Base-by-base conservation (phyloP, 768 basidiomycete genomes). In the Hygrocybe coccinea region DNA sequence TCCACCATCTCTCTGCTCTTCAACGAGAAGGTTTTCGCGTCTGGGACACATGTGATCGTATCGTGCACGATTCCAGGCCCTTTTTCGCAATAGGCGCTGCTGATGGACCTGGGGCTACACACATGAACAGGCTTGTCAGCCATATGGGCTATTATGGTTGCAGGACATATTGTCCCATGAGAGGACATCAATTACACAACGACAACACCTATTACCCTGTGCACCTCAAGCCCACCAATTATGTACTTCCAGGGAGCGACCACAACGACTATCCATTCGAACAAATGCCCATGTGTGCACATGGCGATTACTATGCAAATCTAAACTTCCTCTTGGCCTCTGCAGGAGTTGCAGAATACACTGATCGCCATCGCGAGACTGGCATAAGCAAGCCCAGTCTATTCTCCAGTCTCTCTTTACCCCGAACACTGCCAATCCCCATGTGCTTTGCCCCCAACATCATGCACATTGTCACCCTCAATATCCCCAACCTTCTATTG, bases 401-500 rank as follows among this genome's bases (percentile, higher is more conserved):
- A 10, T 68, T 79, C 22, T 62, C 62, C n/a, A 73, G 72, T 1
- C 60, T 80, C 10, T 17, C 21, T 78, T 77, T 59, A 57, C 64
- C 0, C 63, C 69, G 22, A 70, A 65, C 25, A 71, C 69, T 0
- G 79, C 78, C 49, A 62, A 65, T 0, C 36, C 71, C 45, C 14
- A 21, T 14, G n/a, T 46, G 45, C 22, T 46, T 21, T 46, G 45
- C 15, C 34, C 9, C 29, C 1, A 76, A 81, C 55, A n/a, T 70
- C 0, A 81, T 81, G 76, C 75, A 79, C 56, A 62, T 74, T 0
- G n/a, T 63, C 4, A 55, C 55, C 5, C 56, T 75, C 49, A 69
- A 68, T 19, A 65, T 78, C 50, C 69, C 71, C 2, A 74, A 77
- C 12, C 64, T 79, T 1, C n/a, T 50, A 14, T 11, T 36, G 14